A percentile compares a stretch with the other conserved stretches of the same genome.
Evolutionary conservation across 2,329 filamentous ascomycete genomes (phyloP).

Genomic region (Talaromyces sp.): DNA sequence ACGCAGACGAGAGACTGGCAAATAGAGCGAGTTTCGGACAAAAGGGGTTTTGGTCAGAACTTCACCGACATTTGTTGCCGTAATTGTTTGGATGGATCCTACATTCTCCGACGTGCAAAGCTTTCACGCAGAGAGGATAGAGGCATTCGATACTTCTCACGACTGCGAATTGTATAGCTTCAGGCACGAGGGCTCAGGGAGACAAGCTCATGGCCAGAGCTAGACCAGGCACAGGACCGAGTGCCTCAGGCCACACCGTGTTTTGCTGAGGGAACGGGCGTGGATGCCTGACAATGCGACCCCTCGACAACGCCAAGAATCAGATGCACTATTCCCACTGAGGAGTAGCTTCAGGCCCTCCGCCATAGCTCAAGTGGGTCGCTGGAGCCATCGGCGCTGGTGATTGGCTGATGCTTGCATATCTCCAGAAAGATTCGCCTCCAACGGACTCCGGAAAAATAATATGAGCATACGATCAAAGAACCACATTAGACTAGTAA

Average conservation of each 20-base stretch:
- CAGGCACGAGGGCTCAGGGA: neutral
- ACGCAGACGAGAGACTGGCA: neutral
- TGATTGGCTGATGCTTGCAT: neutral
- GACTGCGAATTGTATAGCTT: neutral
- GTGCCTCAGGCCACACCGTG: neutral
- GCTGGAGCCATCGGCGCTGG: neutral
- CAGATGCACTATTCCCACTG: neutral
- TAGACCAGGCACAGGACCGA: neutral
- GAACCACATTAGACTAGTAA: neutral
- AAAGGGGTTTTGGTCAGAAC: neutral
- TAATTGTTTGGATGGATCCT: neutral
- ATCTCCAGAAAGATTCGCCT: neutral
- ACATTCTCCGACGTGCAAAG: neutral
- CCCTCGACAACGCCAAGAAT: neutral
- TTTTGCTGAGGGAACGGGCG: neutral
- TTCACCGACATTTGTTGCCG: constrained; percentile 5
- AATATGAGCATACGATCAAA: neutral
- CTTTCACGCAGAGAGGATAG: neutral
- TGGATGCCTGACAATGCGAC: neutral
- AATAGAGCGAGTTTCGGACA: neutral
- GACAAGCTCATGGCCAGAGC: neutral
- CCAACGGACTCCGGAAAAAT: neutral
- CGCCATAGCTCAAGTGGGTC: neutral
- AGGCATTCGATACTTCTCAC: neutral
- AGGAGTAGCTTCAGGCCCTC: neutral